Base-by-base conservation (phyloP, 805 yeast genomes). In the Suhomyces vadensis region DNA sequence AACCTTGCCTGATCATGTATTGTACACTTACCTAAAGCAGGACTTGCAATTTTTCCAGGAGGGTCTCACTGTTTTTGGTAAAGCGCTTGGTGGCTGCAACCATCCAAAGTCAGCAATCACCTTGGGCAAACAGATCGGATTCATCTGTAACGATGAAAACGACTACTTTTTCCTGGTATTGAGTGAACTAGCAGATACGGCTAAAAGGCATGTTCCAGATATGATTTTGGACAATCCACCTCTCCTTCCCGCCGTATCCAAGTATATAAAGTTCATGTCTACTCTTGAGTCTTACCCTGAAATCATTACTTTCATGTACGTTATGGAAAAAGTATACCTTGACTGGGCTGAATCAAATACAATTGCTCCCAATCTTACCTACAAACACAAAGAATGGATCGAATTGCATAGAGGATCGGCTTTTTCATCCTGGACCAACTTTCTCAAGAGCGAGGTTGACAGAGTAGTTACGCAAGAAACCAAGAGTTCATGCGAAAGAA, bases 361-460 rank as follows among this genome's bases (percentile, higher is more conserved):
- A 3, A 50, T 56, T 16, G 55, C 62, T 4, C 45, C 51, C 1
- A 53, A 64, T 37, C 57, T 77, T 26, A 66, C 64, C 20, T 77
- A 73, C 67, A 76, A 73, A 48, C 60, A 72, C 46, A 67, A 72
- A 37, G 79, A 75, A 39, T 79, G 83, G 83, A 69, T 78, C 33
- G 68, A 60, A 36, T 57, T 78, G 40, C 83, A 78, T 49, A 72
- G 75, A 48, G 83, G 83, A 3, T 60, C 58, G 3, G 74, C 57
- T 7, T 79, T 79, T 44, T 61, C 66, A 35, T 54, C 49, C 2
- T 79, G 83, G 83, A 72, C 73, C n/a, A 50, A 60, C 3, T 77
- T 78, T 48, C 58, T 79, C 31, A 60, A 55, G 40, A 44, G 46
- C 1, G 81, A 78, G 51, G 77, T 77, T 5, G 66, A 74, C 31